Percentiles rank a stretch among this genome's conserved stretches.
Evolutionary conservation across 2,329 filamentous ascomycete species (phyloP).

Genomic region (Exophiala mesophila): DNA sequence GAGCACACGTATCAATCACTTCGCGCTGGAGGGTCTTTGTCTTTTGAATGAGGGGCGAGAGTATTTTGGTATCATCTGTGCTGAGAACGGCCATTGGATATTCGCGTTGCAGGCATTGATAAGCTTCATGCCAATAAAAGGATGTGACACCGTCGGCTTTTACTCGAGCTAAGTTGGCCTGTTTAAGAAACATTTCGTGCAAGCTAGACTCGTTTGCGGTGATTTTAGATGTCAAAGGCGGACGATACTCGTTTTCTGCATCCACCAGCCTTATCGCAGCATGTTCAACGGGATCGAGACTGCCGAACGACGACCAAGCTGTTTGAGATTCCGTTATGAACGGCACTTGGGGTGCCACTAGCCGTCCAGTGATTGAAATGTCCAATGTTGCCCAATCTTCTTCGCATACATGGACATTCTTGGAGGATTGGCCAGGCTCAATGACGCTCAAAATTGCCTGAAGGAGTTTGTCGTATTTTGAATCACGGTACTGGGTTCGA

Average conservation of each 20-base stretch:
- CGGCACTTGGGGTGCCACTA: conserved; percentile 1
- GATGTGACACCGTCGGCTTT: conserved; percentile 19
- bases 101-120: conserved; percentile 63
- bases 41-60: conserved; percentile 68
- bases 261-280: conserved; percentile 22
- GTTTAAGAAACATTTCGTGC: conserved; percentile 14
- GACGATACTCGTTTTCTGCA: neutral
- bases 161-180: conserved; percentile 15
- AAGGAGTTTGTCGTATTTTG: conserved; percentile 21
- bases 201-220: conserved; percentile 1
- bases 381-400: conserved; percentile 22
- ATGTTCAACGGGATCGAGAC: conserved; percentile 17
- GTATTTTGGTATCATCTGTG: conserved; percentile 66
- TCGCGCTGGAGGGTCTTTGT: conserved; percentile 64
- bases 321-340: neutral
- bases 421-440: conserved; percentile 25
- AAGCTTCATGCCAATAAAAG: conserved; percentile 67
- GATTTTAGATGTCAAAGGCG: neutral
- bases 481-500: conserved; percentile 15
- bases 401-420: conserved; percentile 22
- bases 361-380: conserved; percentile 10
- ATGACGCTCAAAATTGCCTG: conserved; percentile 20
- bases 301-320: conserved; percentile 4
- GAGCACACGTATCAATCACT: conserved; percentile 9
- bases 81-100: conserved; percentile 51